Percentiles rank a stretch among this genome's conserved stretches.
Conservation (phyloP, 371 early-diverging fungal species). For the Mortierella sp. region DNA sequence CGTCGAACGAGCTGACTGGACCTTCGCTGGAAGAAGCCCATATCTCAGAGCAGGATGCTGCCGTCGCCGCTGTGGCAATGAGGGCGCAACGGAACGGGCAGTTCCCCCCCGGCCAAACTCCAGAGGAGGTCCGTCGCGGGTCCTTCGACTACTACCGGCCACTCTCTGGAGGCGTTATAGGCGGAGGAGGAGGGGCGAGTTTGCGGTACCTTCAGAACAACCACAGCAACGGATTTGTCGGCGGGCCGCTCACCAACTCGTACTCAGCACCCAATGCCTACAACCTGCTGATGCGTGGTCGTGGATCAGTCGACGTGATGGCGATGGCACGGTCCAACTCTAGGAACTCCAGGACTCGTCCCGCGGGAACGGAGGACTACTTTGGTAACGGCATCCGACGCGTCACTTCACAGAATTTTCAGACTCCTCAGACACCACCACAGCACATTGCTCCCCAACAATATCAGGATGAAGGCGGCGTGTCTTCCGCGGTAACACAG, state of each 20-base stretch:
- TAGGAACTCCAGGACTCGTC: constrained; percentile 27
- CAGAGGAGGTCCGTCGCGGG: constrained; percentile 32
- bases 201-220: constrained; percentile 28
- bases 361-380: constrained; percentile 29
- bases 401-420: constrained; percentile 24
- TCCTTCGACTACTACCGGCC: constrained; percentile 40
- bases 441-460: background rate
- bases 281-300: constrained; percentile 46
- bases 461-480: constrained; percentile 23
- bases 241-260: constrained; percentile 7
- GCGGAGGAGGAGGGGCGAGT: background rate
- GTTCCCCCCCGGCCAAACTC: constrained; percentile 12
- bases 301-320: constrained; percentile 34
- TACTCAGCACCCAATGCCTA: constrained; percentile 35
- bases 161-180: background rate
- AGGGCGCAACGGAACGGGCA: constrained; percentile 29
- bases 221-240: constrained; percentile 19
- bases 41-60: constrained; percentile 51
- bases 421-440: constrained; percentile 12
- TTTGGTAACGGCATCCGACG: constrained; percentile 25
- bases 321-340: constrained; percentile 29
- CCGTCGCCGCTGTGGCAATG: constrained; percentile 50
- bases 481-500: background rate
- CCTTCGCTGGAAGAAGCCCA: constrained; percentile 47
- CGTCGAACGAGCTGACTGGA: constrained; percentile 24